Conservation (phyloP, 2,329 filamentous ascomycete species). For the Pyrenophora tritici-repentis region DNA sequence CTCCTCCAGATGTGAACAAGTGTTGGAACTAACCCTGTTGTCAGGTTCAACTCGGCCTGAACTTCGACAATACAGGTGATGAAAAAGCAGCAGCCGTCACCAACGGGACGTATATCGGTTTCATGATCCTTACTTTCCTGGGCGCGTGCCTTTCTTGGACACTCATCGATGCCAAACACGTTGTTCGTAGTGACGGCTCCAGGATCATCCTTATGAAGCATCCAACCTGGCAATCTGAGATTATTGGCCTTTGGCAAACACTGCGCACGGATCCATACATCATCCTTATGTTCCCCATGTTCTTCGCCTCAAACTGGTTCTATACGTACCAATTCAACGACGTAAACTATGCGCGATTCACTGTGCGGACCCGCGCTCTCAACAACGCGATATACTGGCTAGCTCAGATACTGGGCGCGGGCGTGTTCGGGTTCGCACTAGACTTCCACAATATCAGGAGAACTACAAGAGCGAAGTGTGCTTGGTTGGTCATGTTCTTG, state of each 20-base stretch:
- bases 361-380: conserved; percentile 70
- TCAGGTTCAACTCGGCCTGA: conserved; percentile 69
- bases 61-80: conserved; percentile 59
- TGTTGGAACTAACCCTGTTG: background rate
- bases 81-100: conserved; percentile 54
- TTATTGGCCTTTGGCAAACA: conserved; percentile 74
- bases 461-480: conserved; percentile 66
- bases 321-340: conserved; percentile 77
- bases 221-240: conserved; percentile 78
- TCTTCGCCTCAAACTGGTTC: conserved; percentile 77
- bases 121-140: conserved; percentile 76
- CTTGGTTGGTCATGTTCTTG: conserved; percentile 63
- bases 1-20: background rate
- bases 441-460: conserved; percentile 63
- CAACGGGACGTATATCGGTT: conserved; percentile 79
- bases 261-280: conserved; percentile 71
- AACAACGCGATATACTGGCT: conserved; percentile 77
- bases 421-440: conserved; percentile 69
- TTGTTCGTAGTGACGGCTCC: conserved; percentile 75
- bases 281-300: conserved; percentile 76
- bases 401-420: conserved; percentile 74
- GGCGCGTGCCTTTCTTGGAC: conserved; percentile 71
- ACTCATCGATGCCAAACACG: conserved; percentile 69
- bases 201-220: conserved; percentile 83
- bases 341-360: conserved; percentile 71